Percentiles rank a stretch among this genome's conserved stretches.
Conservation (phyloP, 2,329 filamentous ascomycete species). For the Endoconidiophora polonica region DNA sequence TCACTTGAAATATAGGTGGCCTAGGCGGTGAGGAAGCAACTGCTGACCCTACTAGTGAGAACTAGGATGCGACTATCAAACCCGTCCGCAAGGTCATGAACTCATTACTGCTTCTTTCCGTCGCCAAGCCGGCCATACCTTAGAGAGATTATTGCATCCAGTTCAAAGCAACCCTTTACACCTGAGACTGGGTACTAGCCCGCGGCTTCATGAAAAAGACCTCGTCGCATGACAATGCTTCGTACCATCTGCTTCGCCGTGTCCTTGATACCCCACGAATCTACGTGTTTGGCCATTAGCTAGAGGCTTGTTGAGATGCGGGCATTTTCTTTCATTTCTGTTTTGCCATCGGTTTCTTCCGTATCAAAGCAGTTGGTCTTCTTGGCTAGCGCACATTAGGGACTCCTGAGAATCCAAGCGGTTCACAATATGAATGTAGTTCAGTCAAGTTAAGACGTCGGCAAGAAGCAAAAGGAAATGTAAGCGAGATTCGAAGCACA, state of each 20-base stretch:
- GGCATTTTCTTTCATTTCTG: too few species aligned
- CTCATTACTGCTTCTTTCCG: conserved; percentile 27
- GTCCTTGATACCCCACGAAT: conserved; percentile 17
- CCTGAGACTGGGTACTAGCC: conserved; percentile 34
- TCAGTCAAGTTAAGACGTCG: too few species aligned
- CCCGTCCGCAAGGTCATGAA: conserved; percentile 37
- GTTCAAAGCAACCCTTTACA: conserved; percentile 37
- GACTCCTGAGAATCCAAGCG: too few species aligned
- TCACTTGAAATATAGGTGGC: conserved; percentile 19
- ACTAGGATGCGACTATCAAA: conserved; percentile 32
- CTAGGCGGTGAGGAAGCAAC: too few species aligned
- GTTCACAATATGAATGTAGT: too few species aligned
- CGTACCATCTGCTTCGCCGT: conserved; percentile 22
- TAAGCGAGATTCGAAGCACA: too few species aligned
- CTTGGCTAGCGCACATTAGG: too few species aligned
- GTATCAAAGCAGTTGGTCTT: too few species aligned
- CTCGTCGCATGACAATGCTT: conserved; percentile 27
- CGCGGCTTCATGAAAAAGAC: conserved; percentile 38
- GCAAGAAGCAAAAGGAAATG: too few species aligned
- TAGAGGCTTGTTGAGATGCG: too few species aligned
- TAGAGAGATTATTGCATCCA: conserved; percentile 25
- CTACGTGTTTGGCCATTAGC: too few species aligned
- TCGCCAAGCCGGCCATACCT: conserved; percentile 21
- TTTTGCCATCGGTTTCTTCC: too few species aligned
- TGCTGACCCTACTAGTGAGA: conserved; percentile 23